These are phyloP conservation scores for Gossypium australe DNA, from an alignment of 345 rosid genomes.

Conservation along the genomic window DNA sequence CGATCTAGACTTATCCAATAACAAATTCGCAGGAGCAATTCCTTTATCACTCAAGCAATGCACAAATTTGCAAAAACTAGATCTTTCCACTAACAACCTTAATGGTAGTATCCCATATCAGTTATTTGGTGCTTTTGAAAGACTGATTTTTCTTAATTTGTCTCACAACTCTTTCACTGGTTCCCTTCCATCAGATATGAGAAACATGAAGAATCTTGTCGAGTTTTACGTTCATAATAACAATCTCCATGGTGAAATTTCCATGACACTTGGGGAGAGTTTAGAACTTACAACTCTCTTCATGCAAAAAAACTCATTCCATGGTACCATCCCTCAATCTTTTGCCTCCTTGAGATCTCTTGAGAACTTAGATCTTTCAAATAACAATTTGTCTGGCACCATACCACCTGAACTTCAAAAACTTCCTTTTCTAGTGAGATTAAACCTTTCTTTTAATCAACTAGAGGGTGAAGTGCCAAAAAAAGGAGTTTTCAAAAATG, in stretches of 20 bases:
- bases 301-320: conserved; percentile 24
- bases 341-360: conserved; percentile 23
- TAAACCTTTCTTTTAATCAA: conserved; percentile 36
- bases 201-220: conserved; percentile 15
- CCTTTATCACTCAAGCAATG: conserved; percentile 18
- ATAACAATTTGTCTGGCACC: conserved; percentile 27
- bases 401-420: conserved; percentile 18
- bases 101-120: conserved; percentile 21
- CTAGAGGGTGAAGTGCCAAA: conserved; percentile 37
- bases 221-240: conserved; percentile 18
- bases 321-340: conserved; percentile 31
- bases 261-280: conserved; percentile 20
- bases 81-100: conserved; percentile 19
- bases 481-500: conserved; percentile 32
- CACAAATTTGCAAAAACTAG: not conserved
- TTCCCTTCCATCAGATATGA: conserved; percentile 17
- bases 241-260: conserved; percentile 28
- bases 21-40: conserved; percentile 13
- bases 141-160: not conserved
- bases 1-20: not conserved
- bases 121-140: conserved; percentile 8
- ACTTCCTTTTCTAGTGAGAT: not conserved
- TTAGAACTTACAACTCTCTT: conserved; percentile 3
- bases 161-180: conserved; percentile 16
- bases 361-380: conserved; percentile 30